These are phyloP conservation scores for Fusarium sp. DNA, from an alignment of 2,329 filamentous ascomycete species.

Conservation along the genomic window DNA sequence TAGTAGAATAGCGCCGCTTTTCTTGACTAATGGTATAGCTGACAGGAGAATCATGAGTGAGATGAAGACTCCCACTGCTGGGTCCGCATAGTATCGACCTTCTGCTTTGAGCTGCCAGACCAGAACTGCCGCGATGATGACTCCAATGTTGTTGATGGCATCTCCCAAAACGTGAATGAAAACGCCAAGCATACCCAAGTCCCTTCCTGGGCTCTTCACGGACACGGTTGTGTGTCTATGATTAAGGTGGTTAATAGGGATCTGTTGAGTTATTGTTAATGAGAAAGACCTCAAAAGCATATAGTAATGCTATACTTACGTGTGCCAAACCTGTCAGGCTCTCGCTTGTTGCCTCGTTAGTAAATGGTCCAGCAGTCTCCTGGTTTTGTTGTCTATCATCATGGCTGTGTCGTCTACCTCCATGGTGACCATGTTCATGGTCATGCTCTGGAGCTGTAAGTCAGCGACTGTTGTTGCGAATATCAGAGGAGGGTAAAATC, in stretches of 20 bases:
- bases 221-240: slow-evolving; percentile 59
- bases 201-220: slow-evolving; percentile 55
- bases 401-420: slow-evolving; percentile 26
- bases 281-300: neutral
- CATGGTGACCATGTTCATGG: slow-evolving; percentile 55
- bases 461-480: slow-evolving; percentile 1
- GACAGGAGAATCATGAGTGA: slow-evolving; percentile 77
- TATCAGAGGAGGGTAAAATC: neutral
- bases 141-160: slow-evolving; percentile 80
- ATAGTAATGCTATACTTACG: slow-evolving; percentile 26
- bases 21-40: slow-evolving; percentile 70
- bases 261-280: slow-evolving; percentile 30
- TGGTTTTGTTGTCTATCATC: slow-evolving; percentile 5
- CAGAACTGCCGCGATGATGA: slow-evolving; percentile 75
- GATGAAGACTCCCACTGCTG: slow-evolving; percentile 75
- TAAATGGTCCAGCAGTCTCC: slow-evolving; percentile 16
- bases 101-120: slow-evolving; percentile 74
- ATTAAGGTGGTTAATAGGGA: slow-evolving; percentile 54
- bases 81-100: slow-evolving; percentile 77
- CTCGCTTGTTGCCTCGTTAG: slow-evolving; percentile 16
- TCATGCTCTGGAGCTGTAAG: slow-evolving; percentile 45
- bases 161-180: slow-evolving; percentile 78
- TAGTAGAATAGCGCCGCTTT: slow-evolving; percentile 73
- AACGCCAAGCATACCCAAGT: slow-evolving; percentile 79
- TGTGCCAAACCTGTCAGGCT: slow-evolving; percentile 24